Evolutionary conservation across 495 filamentous ascomycete genomes (phyloP).

Genomic region (Sporormia fimetaria): DNA sequence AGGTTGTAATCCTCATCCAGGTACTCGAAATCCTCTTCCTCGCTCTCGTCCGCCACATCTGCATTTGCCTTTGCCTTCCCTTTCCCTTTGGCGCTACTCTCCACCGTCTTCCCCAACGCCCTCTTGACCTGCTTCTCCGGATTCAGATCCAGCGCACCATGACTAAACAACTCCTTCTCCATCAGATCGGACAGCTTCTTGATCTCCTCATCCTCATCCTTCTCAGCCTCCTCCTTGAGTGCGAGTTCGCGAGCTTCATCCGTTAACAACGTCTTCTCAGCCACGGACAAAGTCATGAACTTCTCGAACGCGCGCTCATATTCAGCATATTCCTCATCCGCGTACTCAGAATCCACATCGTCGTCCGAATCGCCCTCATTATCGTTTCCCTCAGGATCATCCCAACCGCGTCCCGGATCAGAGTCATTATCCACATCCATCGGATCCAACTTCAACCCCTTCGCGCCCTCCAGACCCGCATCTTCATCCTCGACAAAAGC

Average conservation of each 20-base stretch:
- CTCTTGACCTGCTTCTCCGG: background rate
- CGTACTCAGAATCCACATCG: constrained; percentile 24
- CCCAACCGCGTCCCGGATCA: constrained; percentile 9
- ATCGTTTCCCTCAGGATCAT: constrained; percentile 14
- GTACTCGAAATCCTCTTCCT: constrained; percentile 37
- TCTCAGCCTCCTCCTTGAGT: constrained; percentile 19
- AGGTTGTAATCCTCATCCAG: constrained; percentile 76
- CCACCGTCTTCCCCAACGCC: too few relatives aligned
- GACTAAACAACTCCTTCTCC: constrained; percentile 67
- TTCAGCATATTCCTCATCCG: constrained; percentile 40
- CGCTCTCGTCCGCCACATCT: constrained; percentile 27
- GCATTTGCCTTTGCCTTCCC: background rate
- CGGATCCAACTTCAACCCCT: constrained; percentile 61
- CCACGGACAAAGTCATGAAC: constrained; percentile 12
- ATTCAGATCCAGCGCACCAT: constrained; percentile 63
- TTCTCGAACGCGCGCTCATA: constrained; percentile 67
- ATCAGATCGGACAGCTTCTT: constrained; percentile 61
- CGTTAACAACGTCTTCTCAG: constrained; percentile 13
- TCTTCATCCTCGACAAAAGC: constrained; percentile 82
- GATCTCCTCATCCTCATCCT: constrained; percentile 47
- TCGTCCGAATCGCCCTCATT: constrained; percentile 37
- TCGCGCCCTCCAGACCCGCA: constrained; percentile 67
- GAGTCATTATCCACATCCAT: constrained; percentile 47
- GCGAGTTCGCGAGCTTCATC: constrained; percentile 17
- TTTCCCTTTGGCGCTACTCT: too few relatives aligned